Evolutionary conservation across 345 rosid species (phyloP), one percentile per base, ranked within the genome.

Genomic region (Hypericum perforatum): DNA sequence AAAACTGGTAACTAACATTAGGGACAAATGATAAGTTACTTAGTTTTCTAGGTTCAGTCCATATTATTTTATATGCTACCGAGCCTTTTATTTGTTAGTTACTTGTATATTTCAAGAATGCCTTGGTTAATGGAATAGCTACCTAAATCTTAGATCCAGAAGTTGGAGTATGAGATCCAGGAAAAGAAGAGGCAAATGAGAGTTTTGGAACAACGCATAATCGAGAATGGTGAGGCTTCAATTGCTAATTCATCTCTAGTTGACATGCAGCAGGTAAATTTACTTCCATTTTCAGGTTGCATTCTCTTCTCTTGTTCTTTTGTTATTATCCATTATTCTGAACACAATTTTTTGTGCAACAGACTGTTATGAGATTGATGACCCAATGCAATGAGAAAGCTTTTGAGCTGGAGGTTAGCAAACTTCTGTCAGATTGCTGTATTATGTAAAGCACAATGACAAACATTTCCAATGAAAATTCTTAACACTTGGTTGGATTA

Each of bases 251-350:
- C 94, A 54, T 89, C 99, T 12, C 40, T 80, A 56, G 84, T 89
- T 56, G 97, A 94, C 63, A 84, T 86, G 99, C 99, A 94, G 74
- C 94, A 86, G 97, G 99, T 86, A 64, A 12, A 64, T 61, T 57
- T 60, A 48, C 63, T 39, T 68, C n/a, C 22, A 45, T 53, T 37
- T 16, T 52, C 39, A 7, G 53, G 40, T 41, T 11, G 9, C 45
- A n/a, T 49, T 43, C 46, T 8, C 12, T 12, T 45, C 29, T 8
- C 39, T 29, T 6, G 36, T 14, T 37, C 7, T 6, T 53, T 29
- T 48, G 13, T 9, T 36, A 32, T 37, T 13, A 13, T 8, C 43
- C 7, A 8, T 8, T 45, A 41, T 37, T 43, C 7, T 22, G 57
- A n/a, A 39, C 61, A 68, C 48, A 41, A 15, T 49, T 60, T 14